A percentile compares a stretch with the other conserved stretches of the same genome.
Conservation (phyloP, 345 rosid genomes). For the Lepidium africanum region DNA sequence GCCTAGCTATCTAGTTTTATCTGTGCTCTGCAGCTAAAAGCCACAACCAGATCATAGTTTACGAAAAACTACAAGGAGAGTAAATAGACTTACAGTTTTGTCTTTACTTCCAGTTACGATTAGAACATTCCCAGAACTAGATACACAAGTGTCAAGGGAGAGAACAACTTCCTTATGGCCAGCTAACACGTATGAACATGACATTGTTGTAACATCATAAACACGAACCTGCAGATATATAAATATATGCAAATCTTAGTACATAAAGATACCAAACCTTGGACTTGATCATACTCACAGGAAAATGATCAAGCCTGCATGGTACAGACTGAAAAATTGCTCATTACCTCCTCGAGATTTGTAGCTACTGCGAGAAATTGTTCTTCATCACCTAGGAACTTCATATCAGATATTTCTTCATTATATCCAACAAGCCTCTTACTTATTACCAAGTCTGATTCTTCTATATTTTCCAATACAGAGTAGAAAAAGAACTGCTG, state of each 20-base stretch:
- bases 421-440: constrained; percentile 90
- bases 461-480: constrained; percentile 37
- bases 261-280: background rate
- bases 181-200: constrained; percentile 82
- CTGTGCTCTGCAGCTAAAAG: background rate
- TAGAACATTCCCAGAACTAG: constrained; percentile 54
- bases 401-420: constrained; percentile 92
- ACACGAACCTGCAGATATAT: constrained; percentile 67
- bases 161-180: constrained; percentile 79
- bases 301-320: constrained; percentile 8
- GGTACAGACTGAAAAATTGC: background rate
- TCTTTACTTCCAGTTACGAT: constrained; percentile 91
- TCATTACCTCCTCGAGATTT: constrained; percentile 77
- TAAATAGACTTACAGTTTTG: constrained; percentile 53
- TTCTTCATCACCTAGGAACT: constrained; percentile 83
- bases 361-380: constrained; percentile 88
- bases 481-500: constrained; percentile 74
- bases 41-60: background rate
- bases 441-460: constrained; percentile 36
- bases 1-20: constrained; percentile 2
- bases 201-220: constrained; percentile 79
- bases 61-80: constrained; percentile 7
- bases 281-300: constrained; percentile 1
- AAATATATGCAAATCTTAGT: constrained; percentile 9
- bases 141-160: constrained; percentile 71